Percentiles rank a stretch among this genome's conserved stretches.
phyloP scores from a whole-genome alignment of 1,139 yeast species.

The Zygoascus meyerae region DNA sequence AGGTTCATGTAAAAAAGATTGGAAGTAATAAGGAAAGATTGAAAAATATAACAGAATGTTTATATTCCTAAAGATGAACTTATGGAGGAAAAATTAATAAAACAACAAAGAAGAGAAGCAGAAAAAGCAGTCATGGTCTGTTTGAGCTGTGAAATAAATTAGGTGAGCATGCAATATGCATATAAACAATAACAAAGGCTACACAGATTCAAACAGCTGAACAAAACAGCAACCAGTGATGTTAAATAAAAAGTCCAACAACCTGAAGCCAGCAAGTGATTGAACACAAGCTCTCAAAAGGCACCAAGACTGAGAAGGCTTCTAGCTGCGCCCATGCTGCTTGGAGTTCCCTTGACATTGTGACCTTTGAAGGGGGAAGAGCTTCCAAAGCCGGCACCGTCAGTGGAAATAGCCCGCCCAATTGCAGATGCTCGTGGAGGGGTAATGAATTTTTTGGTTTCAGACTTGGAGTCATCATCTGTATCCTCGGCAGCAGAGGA shows the following conservation, averaged over 20 bases:
- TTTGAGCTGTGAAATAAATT: neutral
- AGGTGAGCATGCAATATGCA: conserved; percentile 1
- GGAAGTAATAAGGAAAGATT: conserved; percentile 2
- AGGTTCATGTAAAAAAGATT: neutral
- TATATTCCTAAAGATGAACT: neutral
- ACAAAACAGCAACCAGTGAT: neutral
- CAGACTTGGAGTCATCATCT: conserved; percentile 5
- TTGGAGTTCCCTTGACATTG: conserved; percentile 37
- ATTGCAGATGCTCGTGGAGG: conserved; percentile 7
- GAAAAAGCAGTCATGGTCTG: neutral
- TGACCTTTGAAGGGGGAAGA: conserved; percentile 14
- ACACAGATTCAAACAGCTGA: neutral
- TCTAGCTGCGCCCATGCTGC: conserved; percentile 46
- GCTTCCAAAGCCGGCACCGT: conserved; percentile 2
- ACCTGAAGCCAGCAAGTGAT: neutral
- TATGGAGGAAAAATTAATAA: conserved; percentile 3
- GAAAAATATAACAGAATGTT: neutral
- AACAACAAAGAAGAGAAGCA: conserved; percentile 1
- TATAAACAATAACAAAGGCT: conserved; percentile 1
- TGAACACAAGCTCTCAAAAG: conserved; percentile 8
- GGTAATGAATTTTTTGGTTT: conserved; percentile 6
- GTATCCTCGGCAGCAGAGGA: conserved; percentile 5
- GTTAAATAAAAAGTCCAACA: neutral
- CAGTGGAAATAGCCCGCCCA: neutral
- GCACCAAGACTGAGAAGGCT: conserved; percentile 40